A percentile compares a stretch with the other conserved stretches of the same genome.
These are phyloP conservation scores for Powellomyces hirtus DNA, from an alignment of 192 early-diverging fungal genomes.

Conservation along the genomic window DNA sequence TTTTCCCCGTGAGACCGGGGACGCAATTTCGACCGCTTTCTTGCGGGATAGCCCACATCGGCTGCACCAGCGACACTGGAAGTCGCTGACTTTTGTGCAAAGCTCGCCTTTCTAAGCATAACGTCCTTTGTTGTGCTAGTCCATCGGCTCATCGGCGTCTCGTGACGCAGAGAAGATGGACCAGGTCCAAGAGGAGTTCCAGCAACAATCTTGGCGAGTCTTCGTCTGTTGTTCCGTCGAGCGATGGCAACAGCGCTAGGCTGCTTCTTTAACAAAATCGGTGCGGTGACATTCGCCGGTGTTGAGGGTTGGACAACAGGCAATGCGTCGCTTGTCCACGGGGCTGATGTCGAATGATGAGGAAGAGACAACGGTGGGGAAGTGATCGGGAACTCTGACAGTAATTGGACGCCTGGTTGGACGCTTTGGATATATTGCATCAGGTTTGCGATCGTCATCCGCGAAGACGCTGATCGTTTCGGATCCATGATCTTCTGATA, in stretches of 20 bases:
- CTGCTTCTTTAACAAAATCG: background rate
- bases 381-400: background rate
- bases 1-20: background rate
- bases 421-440: constrained; percentile 20
- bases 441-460: constrained; percentile 14
- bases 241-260: background rate
- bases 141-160: background rate
- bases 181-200: constrained; percentile 3
- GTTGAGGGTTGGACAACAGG: too few species aligned
- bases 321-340: constrained; percentile 15
- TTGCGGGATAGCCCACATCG: too few species aligned
- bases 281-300: too few species aligned
- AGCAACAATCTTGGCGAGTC: constrained; percentile 15
- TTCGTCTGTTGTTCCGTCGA: background rate
- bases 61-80: too few species aligned
- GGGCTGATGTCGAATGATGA: constrained; percentile 2
- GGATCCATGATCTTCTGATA: constrained; percentile 7
- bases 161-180: constrained; percentile 1
- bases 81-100: background rate
- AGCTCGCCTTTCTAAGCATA: background rate
- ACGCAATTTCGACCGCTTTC: too few species aligned
- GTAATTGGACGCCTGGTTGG: constrained; percentile 16
- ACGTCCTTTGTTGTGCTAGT: background rate
- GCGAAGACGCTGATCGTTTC: background rate
- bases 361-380: background rate